Conservation (phyloP, 495 filamentous ascomycete species). For the Friedmanniomyces simplex region DNA sequence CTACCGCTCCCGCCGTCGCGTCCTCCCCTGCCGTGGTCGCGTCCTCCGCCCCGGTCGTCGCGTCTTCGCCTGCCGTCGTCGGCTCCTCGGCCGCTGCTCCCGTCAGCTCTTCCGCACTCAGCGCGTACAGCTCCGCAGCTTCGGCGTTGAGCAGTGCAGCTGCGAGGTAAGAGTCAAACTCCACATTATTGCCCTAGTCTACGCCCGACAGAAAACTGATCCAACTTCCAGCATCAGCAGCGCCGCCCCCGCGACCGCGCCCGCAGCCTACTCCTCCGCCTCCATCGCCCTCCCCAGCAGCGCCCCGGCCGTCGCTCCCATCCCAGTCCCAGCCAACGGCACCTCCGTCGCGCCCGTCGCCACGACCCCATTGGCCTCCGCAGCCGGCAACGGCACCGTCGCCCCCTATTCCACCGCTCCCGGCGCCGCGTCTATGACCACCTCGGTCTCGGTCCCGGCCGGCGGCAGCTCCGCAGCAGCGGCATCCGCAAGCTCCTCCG, state of each 20-base stretch:
- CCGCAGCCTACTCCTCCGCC: neutral
- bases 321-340: neutral
- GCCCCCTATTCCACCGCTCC: no score
- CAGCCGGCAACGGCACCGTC: neutral
- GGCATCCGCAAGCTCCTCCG: neutral
- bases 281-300: neutral
- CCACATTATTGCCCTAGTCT: no score
- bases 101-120: neutral
- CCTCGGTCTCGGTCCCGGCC: neutral
- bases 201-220: no score
- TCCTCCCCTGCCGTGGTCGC: neutral
- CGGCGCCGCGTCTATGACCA: neutral
- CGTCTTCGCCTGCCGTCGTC: neutral
- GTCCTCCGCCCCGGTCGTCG: neutral
- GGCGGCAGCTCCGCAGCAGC: neutral
- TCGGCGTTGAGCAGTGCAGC: neutral
- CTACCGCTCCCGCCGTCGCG: neutral
- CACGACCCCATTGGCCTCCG: neutral
- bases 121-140: neutral
- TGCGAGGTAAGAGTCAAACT: neutral
- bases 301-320: conserved; percentile 1
- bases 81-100: neutral
- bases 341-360: neutral
- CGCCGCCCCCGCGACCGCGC: neutral
- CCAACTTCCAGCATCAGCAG: neutral